These are phyloP conservation scores for Ophiostoma tasmaniense DNA, from an alignment of 2,329 filamentous ascomycete species.

Conservation along the genomic window DNA sequence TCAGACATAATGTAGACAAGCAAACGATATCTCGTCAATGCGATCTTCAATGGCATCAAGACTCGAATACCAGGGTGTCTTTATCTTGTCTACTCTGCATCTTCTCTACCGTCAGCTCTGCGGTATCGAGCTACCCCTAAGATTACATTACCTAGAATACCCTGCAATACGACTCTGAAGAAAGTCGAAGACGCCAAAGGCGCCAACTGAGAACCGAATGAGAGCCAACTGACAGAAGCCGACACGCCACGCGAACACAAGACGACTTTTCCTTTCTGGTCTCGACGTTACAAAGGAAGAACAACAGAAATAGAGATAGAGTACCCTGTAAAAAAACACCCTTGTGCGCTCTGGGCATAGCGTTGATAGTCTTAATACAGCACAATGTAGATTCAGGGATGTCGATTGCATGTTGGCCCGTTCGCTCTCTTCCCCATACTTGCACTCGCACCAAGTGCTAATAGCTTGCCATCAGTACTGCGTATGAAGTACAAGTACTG, in stretches of 20 bases:
- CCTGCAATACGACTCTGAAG: background rate
- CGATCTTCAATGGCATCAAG: background rate
- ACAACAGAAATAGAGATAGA: background rate
- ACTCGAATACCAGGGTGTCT: background rate
- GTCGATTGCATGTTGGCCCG: background rate
- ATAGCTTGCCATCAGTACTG: background rate
- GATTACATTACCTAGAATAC: background rate
- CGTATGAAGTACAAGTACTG: background rate
- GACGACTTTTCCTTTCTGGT: background rate
- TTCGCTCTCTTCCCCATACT: conserved; percentile 4
- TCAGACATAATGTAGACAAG: no score
- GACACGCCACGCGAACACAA: background rate
- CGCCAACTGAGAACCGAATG: no score
- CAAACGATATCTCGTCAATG: no score
- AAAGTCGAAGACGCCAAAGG: background rate
- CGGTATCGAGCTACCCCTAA: background rate
- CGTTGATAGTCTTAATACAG: background rate
- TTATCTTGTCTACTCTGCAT: background rate
- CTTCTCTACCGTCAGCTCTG: no score
- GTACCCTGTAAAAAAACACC: background rate
- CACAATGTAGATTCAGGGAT: background rate
- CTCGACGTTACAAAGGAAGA: background rate
- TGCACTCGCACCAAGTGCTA: background rate
- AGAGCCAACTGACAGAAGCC: background rate
- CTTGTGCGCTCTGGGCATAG: background rate